Conservation (phyloP, 306 rosid species). For the Lathyrus aphaca region DNA sequence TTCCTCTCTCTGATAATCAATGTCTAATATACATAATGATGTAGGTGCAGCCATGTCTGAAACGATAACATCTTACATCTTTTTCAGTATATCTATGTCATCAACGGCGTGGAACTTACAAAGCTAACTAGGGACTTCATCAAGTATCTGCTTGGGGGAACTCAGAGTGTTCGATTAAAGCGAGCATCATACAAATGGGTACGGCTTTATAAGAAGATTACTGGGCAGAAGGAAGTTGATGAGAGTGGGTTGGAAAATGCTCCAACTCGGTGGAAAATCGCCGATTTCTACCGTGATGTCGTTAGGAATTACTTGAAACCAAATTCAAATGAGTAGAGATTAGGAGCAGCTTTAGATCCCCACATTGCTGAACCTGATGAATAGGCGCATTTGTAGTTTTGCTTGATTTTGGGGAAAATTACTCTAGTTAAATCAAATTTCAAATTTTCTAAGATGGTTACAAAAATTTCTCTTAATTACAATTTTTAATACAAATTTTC, state of each 20-base stretch:
- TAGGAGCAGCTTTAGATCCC: not conserved
- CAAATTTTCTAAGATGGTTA: not conserved
- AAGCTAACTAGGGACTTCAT: constrained; percentile 68
- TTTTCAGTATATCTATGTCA: constrained; percentile 70
- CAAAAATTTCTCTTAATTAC: not conserved
- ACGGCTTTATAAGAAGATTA: constrained; percentile 40
- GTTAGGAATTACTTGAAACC: constrained; percentile 38
- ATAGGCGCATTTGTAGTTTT: constrained; percentile 2
- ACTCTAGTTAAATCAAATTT: not conserved
- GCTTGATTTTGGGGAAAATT: not conserved
- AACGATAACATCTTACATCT: constrained; percentile 27
- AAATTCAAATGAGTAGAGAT: constrained; percentile 19
- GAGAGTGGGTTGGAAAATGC: constrained; percentile 48
- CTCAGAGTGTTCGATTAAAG: constrained; percentile 66
- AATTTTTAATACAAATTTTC: constrained; percentile 1
- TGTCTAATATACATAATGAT: not conserved
- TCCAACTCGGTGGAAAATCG: constrained; percentile 45
- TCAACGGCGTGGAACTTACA: constrained; percentile 65
- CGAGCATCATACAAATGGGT: constrained; percentile 56
- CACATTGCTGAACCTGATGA: constrained; percentile 10
- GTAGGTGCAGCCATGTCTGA: constrained; percentile 4
- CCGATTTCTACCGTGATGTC: constrained; percentile 43
- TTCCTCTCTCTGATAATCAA: too few species aligned
- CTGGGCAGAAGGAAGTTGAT: constrained; percentile 42
- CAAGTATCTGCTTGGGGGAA: constrained; percentile 61